These are phyloP conservation scores for Aspergillaceae sp. DNA, from an alignment of 2,329 filamentous ascomycete species.

Conservation along the genomic window DNA sequence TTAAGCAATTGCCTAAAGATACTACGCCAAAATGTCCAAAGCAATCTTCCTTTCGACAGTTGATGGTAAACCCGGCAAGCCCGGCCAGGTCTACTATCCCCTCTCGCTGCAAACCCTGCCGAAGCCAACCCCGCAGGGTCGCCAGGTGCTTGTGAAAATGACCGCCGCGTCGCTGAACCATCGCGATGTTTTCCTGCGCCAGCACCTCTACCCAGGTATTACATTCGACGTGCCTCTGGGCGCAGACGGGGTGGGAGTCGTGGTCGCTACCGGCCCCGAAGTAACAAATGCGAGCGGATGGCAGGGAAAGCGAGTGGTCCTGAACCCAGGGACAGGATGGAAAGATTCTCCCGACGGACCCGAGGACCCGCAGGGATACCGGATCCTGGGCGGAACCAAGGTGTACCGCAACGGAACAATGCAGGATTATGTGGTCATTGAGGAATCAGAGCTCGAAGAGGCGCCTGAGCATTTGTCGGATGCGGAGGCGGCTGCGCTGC, in stretches of 20 bases:
- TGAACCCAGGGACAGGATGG: slow-evolving; percentile 76
- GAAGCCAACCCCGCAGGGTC: slow-evolving; percentile 53
- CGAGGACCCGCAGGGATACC: slow-evolving; percentile 46
- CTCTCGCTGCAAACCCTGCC: slow-evolving; percentile 51
- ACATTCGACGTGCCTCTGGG: slow-evolving; percentile 71
- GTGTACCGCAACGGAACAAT: slow-evolving; percentile 59
- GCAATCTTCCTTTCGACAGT: slow-evolving; percentile 40
- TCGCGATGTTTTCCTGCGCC: slow-evolving; percentile 87
- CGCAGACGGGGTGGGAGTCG: slow-evolving; percentile 71
- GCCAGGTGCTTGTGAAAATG: slow-evolving; percentile 66
- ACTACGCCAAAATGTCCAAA: slow-evolving; percentile 31
- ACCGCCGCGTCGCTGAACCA: slow-evolving; percentile 82
- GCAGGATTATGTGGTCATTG: slow-evolving; percentile 63
- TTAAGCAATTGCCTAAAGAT: neutral
- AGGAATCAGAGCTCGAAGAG: slow-evolving; percentile 64
- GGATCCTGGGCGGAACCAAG: slow-evolving; percentile 49
- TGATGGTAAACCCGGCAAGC: slow-evolving; percentile 60
- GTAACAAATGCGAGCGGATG: slow-evolving; percentile 44
- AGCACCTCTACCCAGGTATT: slow-evolving; percentile 80
- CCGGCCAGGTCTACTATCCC: slow-evolving; percentile 67
- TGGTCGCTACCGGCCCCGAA: slow-evolving; percentile 54
- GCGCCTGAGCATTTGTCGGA: slow-evolving; percentile 64
- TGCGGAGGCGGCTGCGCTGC: slow-evolving; percentile 72
- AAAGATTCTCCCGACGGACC: slow-evolving; percentile 61
- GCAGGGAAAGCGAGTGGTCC: slow-evolving; percentile 61